These are phyloP conservation scores for Aureobasidium namibiae DNA, from an alignment of 2,329 filamentous ascomycete species.

Conservation along the genomic window DNA sequence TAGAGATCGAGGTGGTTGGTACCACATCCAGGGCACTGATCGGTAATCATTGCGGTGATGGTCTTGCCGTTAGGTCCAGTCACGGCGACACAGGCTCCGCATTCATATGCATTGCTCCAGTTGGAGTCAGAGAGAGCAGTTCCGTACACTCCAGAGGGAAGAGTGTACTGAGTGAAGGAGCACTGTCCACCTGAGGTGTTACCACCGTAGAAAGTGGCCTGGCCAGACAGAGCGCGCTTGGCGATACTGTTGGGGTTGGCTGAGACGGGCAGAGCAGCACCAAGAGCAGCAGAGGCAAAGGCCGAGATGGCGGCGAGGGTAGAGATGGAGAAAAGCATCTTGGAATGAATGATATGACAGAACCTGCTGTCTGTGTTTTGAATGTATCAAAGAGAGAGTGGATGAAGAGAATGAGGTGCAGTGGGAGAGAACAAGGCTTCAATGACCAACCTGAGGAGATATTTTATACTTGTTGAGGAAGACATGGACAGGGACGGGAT, in stretches of 20 bases:
- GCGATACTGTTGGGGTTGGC: not conserved
- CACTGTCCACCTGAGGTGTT: slow-evolving; percentile 43
- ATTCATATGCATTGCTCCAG: slow-evolving; percentile 50
- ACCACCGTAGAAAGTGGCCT: slow-evolving; percentile 22
- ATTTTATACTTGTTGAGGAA: slow-evolving; percentile 3
- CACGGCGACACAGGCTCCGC: slow-evolving; percentile 55
- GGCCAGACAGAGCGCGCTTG: slow-evolving; percentile 16
- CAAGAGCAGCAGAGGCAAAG: slow-evolving; percentile 15
- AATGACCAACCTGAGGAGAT: not conserved
- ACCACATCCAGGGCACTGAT: slow-evolving; percentile 50
- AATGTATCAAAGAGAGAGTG: not conserved
- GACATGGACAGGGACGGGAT: not conserved
- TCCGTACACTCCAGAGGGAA: slow-evolving; percentile 52
- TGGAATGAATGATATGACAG: slow-evolving; percentile 15
- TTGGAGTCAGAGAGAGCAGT: slow-evolving; percentile 52
- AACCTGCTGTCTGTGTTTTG: slow-evolving; percentile 12
- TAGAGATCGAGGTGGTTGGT: slow-evolving; percentile 50
- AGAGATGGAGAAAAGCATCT: slow-evolving; percentile 16
- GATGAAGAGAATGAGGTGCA: not conserved
- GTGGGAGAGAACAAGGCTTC: not conserved
- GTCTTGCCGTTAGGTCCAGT: slow-evolving; percentile 46
- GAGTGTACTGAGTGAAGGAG: slow-evolving; percentile 54
- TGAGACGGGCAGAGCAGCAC: slow-evolving; percentile 12
- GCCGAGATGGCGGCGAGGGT: slow-evolving; percentile 14
- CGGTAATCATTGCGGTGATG: slow-evolving; percentile 57